Evolutionary conservation across 768 basidiomycete species (phyloP).

Genomic region (Suillus fuscotomentosus): DNA sequence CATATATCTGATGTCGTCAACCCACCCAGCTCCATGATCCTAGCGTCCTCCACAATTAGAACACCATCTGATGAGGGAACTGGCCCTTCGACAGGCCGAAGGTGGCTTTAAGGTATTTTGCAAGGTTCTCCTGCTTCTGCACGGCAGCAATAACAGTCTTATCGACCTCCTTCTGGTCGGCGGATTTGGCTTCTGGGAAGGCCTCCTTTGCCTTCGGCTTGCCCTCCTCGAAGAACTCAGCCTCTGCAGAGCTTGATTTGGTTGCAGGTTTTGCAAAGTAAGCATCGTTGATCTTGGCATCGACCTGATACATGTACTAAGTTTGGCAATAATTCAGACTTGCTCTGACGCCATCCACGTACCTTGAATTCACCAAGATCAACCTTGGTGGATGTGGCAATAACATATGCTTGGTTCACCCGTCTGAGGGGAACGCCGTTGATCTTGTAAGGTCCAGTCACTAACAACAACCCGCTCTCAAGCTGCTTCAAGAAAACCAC

Average conservation of each 20-base stretch:
- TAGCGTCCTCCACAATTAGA: slow-evolving; percentile 47
- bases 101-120: slow-evolving; percentile 88
- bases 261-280: slow-evolving; percentile 85
- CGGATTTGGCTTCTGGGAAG: slow-evolving; percentile 82
- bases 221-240: slow-evolving; percentile 95
- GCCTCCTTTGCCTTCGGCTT: slow-evolving; percentile 88
- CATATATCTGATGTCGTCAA: slow-evolving; percentile 22
- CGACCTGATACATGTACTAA: slow-evolving; percentile 48
- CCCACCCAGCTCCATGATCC: slow-evolving; percentile 16
- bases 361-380: slow-evolving; percentile 77
- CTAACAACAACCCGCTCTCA: slow-evolving; percentile 86
- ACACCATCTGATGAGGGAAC: slow-evolving; percentile 91
- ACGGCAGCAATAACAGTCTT: slow-evolving; percentile 75
- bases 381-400: slow-evolving; percentile 94
- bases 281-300: slow-evolving; percentile 89
- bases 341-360: slow-evolving; percentile 23
- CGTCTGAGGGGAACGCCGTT: slow-evolving; percentile 98
- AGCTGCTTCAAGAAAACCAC: slow-evolving; percentile 98
- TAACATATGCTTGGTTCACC: slow-evolving; percentile 98
- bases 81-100: slow-evolving; percentile 98
- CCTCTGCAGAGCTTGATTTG: slow-evolving; percentile 83
- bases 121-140: slow-evolving; percentile 88
- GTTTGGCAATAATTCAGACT: neutral
- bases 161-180: slow-evolving; percentile 90
- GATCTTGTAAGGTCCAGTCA: slow-evolving; percentile 96